Evolutionary conservation across 192 early-diverging fungal genomes (phyloP).

Genomic region (Backusella psychrophila): DNA sequence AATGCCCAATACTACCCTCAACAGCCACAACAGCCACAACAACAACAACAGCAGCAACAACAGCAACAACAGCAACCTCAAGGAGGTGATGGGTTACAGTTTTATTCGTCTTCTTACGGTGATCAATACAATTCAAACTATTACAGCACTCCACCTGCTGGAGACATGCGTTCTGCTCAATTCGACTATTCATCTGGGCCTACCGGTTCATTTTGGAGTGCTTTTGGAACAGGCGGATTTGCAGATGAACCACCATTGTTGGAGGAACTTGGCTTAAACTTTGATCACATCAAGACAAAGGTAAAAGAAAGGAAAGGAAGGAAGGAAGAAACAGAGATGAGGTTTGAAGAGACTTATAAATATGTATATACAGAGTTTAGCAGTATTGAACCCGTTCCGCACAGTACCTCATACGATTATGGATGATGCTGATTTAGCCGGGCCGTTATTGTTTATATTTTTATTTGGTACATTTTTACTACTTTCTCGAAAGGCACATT

Average conservation of each 20-base stretch:
- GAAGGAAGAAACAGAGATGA: neutral
- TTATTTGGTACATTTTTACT: constrained; percentile 84
- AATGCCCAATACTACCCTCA: constrained; percentile 29
- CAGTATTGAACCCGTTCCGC: constrained; percentile 84
- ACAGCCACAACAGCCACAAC: neutral
- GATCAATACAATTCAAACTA: constrained; percentile 42
- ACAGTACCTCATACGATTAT: constrained; percentile 79
- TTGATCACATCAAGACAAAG: constrained; percentile 87
- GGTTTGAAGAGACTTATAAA: too few relatives aligned
- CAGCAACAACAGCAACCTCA: neutral
- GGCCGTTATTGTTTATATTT: constrained; percentile 89
- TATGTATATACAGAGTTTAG: constrained; percentile 50
- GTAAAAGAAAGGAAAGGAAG: constrained; percentile 25
- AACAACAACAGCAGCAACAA: neutral
- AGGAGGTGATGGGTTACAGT: constrained; percentile 50
- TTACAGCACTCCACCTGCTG: constrained; percentile 29
- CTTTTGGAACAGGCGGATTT: constrained; percentile 91
- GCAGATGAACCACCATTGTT: constrained; percentile 92
- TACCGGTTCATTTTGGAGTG: constrained; percentile 51
- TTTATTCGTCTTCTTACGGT: constrained; percentile 50
- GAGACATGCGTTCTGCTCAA: constrained; percentile 27
- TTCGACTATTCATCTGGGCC: constrained; percentile 19
- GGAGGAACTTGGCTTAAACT: constrained; percentile 97
- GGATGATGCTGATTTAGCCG: constrained; percentile 96
- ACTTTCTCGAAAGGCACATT: constrained; percentile 89